These are phyloP conservation scores for Zymoseptoria crescenta DNA, from an alignment of 2,329 filamentous ascomycete genomes.

Conservation along the genomic window DNA sequence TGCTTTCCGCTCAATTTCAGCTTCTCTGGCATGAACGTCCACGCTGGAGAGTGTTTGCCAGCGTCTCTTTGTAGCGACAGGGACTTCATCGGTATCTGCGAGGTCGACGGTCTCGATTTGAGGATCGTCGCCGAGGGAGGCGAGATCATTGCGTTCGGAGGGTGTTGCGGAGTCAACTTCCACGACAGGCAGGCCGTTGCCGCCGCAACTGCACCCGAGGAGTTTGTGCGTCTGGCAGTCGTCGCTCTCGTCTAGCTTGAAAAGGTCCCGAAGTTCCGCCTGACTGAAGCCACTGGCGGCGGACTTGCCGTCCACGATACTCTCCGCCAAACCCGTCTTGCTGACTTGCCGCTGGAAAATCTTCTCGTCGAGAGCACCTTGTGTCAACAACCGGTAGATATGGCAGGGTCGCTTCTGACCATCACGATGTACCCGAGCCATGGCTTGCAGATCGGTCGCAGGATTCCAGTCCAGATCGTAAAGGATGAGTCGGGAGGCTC, in stretches of 20 bases:
- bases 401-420: conserved; percentile 61
- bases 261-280: conserved; percentile 60
- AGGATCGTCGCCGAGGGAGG: neutral
- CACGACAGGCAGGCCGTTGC: conserved; percentile 38
- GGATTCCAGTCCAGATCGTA: conserved; percentile 74
- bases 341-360: conserved; percentile 67
- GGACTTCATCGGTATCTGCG: conserved; percentile 20
- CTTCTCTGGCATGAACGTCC: conserved; percentile 32
- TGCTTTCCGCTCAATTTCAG: conserved; percentile 21
- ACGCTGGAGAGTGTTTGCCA: conserved; percentile 22
- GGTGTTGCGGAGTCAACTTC: conserved; percentile 9
- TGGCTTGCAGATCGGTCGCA: conserved; percentile 63
- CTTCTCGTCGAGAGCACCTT: conserved; percentile 64
- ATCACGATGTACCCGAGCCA: conserved; percentile 66
- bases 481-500: conserved; percentile 60
- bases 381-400: conserved; percentile 62
- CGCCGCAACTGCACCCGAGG: conserved; percentile 55
- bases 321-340: conserved; percentile 62
- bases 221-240: conserved; percentile 62
- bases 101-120: neutral
- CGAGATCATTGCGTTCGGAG: neutral
- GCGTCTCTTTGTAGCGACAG: conserved; percentile 21
- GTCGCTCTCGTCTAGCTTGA: conserved; percentile 54
- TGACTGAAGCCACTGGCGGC: conserved; percentile 54
- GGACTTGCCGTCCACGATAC: conserved; percentile 60